A percentile compares a stretch with the other conserved stretches of the same genome.
These are phyloP conservation scores for Aspergillus uvarum DNA, from an alignment of 2,329 filamentous ascomycete species.

Conservation along the genomic window DNA sequence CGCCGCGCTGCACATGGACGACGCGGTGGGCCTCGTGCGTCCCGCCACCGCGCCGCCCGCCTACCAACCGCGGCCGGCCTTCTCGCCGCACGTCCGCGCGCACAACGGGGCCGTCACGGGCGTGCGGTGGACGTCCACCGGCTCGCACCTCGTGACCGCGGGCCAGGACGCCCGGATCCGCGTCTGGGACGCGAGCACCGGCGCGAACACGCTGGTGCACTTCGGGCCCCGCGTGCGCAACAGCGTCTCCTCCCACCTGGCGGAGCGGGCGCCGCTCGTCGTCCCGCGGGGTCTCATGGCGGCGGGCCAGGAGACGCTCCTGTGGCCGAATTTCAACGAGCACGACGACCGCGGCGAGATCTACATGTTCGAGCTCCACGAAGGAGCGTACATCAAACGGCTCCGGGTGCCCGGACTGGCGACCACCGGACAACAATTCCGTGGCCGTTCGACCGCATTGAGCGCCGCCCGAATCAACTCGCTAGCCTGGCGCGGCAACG, in stretches of 20 bases:
- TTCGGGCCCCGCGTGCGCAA: conserved; percentile 85
- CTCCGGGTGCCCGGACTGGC: conserved; percentile 63
- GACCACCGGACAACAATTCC: conserved; percentile 38
- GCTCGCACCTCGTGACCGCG: conserved; percentile 71
- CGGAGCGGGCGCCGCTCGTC: conserved; percentile 61
- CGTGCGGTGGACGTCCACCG: conserved; percentile 79
- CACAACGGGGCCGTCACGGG: conserved; percentile 83
- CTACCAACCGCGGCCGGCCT: conserved; percentile 39
- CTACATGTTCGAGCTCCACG: conserved; percentile 73
- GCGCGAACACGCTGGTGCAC: conserved; percentile 82
- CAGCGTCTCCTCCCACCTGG: conserved; percentile 55
- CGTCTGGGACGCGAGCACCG: conserved; percentile 79
- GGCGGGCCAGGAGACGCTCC: conserved; percentile 63
- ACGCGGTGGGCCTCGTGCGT: conserved; percentile 66
- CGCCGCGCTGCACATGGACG: conserved; percentile 78
- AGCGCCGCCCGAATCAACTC: conserved; percentile 67
- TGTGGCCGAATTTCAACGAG: conserved; percentile 76
- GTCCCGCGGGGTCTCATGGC: conserved; percentile 61
- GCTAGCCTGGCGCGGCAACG: conserved; percentile 71
- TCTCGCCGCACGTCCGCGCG: conserved; percentile 55
- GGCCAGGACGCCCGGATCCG: conserved; percentile 82
- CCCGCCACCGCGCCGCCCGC: conserved; percentile 32
- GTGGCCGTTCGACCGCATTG: conserved; percentile 46
- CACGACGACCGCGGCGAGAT: conserved; percentile 68
- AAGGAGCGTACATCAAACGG: conserved; percentile 70